A percentile compares a stretch with the other conserved stretches of the same genome.
Evolutionary conservation across 2,329 filamentous ascomycete genomes (phyloP).

Genomic region (Fusarium albosuccineum): DNA sequence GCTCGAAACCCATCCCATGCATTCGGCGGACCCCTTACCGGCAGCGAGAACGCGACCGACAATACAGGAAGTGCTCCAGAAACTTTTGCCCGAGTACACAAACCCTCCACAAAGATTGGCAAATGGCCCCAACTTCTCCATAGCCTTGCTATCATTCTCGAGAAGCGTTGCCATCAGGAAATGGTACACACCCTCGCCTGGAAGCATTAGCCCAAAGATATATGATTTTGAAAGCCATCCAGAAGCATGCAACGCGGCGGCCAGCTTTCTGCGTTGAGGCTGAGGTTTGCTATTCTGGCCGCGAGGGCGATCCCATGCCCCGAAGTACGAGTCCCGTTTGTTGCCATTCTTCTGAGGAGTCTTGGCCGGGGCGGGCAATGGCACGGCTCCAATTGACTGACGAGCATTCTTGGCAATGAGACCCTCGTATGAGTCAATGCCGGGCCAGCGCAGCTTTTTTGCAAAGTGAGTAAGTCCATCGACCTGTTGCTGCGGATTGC

Average conservation of each 20-base stretch:
- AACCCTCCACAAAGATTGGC: slow-evolving; percentile 75
- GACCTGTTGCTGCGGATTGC: slow-evolving; percentile 70
- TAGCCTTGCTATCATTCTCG: slow-evolving; percentile 72
- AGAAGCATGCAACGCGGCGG: slow-evolving; percentile 68
- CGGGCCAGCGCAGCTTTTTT: slow-evolving; percentile 72
- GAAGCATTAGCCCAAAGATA: slow-evolving; percentile 73
- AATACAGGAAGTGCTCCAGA: slow-evolving; percentile 76
- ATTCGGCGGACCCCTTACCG: slow-evolving; percentile 71
- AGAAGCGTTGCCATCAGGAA: slow-evolving; percentile 75
- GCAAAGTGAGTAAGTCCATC: slow-evolving; percentile 74
- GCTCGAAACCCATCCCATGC: slow-evolving; percentile 77
- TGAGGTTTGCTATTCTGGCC: slow-evolving; percentile 50
- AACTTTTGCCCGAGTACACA: slow-evolving; percentile 72
- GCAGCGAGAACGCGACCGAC: slow-evolving; percentile 75
- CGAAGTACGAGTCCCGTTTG: slow-evolving; percentile 62
- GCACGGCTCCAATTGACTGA: slow-evolving; percentile 51
- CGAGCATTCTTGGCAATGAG: slow-evolving; percentile 63
- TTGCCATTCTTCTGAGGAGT: slow-evolving; percentile 52
- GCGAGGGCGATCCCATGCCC: slow-evolving; percentile 54
- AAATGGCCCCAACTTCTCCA: slow-evolving; percentile 69
- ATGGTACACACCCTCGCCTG: slow-evolving; percentile 72
- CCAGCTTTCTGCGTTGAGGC: slow-evolving; percentile 65
- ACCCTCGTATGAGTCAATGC: slow-evolving; percentile 64
- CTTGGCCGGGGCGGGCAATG: slow-evolving; percentile 52
- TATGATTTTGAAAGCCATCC: slow-evolving; percentile 79